phyloP scores from a whole-genome alignment of 352 stramenopile species.

The Heterotrichella gracilis region DNA sequence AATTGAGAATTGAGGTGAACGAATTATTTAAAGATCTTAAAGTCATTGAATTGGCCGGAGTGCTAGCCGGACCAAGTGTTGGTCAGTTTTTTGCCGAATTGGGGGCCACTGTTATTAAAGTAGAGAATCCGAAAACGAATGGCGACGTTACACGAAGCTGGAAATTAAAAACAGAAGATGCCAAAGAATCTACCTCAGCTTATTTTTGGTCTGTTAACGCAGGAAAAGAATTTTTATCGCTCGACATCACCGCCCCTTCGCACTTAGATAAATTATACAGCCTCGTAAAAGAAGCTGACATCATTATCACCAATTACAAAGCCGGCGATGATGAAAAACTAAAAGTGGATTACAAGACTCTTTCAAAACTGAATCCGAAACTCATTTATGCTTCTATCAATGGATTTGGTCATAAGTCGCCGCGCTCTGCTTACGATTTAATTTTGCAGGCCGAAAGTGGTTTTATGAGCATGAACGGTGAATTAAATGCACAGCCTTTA shows the following conservation, averaged over 20 bases:
- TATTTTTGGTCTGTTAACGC: constrained; percentile 17
- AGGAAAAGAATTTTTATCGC: constrained; percentile 14
- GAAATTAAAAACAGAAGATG: constrained; percentile 9
- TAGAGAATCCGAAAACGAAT: constrained; percentile 12
- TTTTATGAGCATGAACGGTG: constrained; percentile 18
- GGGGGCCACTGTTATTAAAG: constrained; percentile 18
- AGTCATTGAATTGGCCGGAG: constrained; percentile 16
- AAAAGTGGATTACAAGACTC: constrained; percentile 13
- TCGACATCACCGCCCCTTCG: constrained; percentile 11
- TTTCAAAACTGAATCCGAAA: constrained; percentile 13
- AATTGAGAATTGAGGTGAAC: background rate
- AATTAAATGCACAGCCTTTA: constrained; percentile 12
- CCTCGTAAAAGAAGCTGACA: constrained; percentile 14
- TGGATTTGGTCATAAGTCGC: constrained; percentile 16
- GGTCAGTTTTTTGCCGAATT: constrained; percentile 18
- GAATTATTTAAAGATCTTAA: background rate
- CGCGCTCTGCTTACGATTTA: constrained; percentile 15
- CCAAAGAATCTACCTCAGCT: constrained; percentile 6
- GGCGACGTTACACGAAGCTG: constrained; percentile 18
- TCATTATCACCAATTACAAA: constrained; percentile 16
- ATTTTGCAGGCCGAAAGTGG: constrained; percentile 17
- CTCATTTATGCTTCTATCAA: constrained; percentile 16
- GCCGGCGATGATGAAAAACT: constrained; percentile 17
- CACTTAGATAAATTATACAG: constrained; percentile 6
- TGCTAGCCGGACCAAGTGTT: constrained; percentile 17